Base-by-base conservation (phyloP, 1,284 basidiomycete genomes). In the Anthracocystis panici-leucophaei region DNA sequence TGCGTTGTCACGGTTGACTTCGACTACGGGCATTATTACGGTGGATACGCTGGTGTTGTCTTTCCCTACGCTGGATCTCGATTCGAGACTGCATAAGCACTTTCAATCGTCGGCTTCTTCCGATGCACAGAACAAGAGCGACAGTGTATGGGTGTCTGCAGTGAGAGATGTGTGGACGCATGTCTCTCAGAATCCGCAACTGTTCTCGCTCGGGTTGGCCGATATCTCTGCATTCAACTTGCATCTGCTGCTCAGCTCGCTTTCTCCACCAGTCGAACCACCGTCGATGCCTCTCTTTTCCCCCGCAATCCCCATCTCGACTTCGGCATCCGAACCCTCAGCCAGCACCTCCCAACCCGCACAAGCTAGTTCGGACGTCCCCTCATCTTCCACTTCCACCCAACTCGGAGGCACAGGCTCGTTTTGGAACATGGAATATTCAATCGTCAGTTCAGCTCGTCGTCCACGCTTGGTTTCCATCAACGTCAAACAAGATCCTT, bases 1-100 rank as follows among this genome's bases (percentile, higher is more conserved):
- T 57, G 81, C 79, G 14, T 48, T 82, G 7, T n/a, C 55, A n/a
- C 44, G 70, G n/a, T 57, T 82, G 25, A 72, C 70, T 3, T 55
- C 45, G 5, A 80, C 72, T 5, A 82, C 81, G 7, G 79, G 79
- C 1, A 65, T 82, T 41, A 75, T 78, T 52, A 80, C 75, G 14
- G 48, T 81, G 35, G 81, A 82, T 31, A 81, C 79, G 2, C 50
- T 81, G 20, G 65, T 82, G 1, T 57, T 82, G 1, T 35, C 75
- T 1, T 82, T 82, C 38, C 77, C 77, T 0, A 62, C 62, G 0
- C 35, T 71, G 12, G 65, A 77, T 46, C 65, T 80, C 6, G 78
- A 78, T 21, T 64, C 58, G 18, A 40, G 52, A 38, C 57, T 58
- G 33, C 53, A 62, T 21, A 55, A 42, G 25, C 55, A 55, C 25